Conservation (phyloP, 2,329 filamentous ascomycete species). For the Trichoderma oligosporum region DNA sequence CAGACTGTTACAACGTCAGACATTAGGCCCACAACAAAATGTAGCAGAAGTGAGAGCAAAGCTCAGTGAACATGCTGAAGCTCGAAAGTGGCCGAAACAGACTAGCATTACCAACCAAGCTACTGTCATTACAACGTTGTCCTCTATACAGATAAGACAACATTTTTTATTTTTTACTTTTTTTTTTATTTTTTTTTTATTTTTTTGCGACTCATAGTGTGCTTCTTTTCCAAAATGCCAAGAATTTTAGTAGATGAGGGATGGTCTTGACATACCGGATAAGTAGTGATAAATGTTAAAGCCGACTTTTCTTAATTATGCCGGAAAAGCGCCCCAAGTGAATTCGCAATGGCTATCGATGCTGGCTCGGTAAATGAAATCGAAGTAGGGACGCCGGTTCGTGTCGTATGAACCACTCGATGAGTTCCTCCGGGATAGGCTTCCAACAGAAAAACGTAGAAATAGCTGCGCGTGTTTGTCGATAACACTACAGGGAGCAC, state of each 20-base stretch:
- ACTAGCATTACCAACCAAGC: not conserved
- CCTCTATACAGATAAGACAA: not conserved
- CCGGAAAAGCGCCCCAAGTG: not conserved
- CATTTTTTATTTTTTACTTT: not conserved
- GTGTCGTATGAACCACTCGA: slow-evolving; percentile 24
- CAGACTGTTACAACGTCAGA: slow-evolving; percentile 1
- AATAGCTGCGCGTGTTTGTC: slow-evolving; percentile 16
- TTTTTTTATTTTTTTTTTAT: not conserved
- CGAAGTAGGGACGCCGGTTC: not conserved
- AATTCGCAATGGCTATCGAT: not conserved
- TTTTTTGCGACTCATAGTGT: not conserved
- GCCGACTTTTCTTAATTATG: not conserved
- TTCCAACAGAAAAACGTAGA: slow-evolving; percentile 25
- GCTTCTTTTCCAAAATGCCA: not conserved
- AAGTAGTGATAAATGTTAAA: not conserved
- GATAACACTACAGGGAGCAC: slow-evolving; percentile 20
- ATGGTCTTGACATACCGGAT: slow-evolving; percentile 4
- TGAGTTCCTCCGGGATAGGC: slow-evolving; percentile 29
- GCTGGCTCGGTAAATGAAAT: not conserved
- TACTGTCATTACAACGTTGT: not conserved
- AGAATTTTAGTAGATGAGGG: not conserved
- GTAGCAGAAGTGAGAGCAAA: not conserved
- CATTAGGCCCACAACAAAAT: not conserved
- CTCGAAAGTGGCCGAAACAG: not conserved
- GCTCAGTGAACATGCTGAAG: not conserved